Base-by-base conservation (phyloP, 2,329 filamentous ascomycete species). In the Aspergillus sojae region DNA sequence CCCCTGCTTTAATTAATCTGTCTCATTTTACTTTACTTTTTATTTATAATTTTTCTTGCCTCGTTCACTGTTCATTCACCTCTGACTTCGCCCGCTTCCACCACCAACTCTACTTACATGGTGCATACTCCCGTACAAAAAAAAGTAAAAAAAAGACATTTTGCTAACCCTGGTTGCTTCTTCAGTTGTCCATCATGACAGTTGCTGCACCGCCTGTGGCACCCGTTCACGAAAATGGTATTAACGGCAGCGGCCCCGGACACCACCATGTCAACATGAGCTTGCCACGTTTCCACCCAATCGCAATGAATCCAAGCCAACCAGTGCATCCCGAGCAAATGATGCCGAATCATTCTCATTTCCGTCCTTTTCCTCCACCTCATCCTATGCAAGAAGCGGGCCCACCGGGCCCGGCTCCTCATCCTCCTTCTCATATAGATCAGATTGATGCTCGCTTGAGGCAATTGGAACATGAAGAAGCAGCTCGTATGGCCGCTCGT, bases 391-490 rank as follows among this genome's bases (percentile, higher is more conserved):
- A 73, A 64, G 73, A 75, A 43, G 68, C 67, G 16, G 70, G 70
- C 41, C 73, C 74, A 50, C 64, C 67, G 43, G 57, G n/a, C 58
- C 67, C 63, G 21, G 69, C 67, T 34, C 67, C 71, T 7, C 68
- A 71, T 53, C 67, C 71, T 52, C 67, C 71, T 46, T 67, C 67
- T 6, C 69, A 73, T 45, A 66, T 79, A 60, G 77, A 79, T 57
- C 76, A 79, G 55, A 78, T 79, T 41, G 77, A 79, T 67, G 66
- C 69, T 52, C 76, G 77, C 2, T 63, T 79, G 61, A 72, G 76
- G 36, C 77, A 79, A 63, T 67, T 79, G 66, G 77, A 79, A 62
- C 74, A 78, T 60, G 77, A 79, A 68, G 77, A 79, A 62, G 77
- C 75, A 59, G 70, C 70, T 39, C 76, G 77, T 30, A 77, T 76